A percentile compares a stretch with the other conserved stretches of the same genome.
phyloP scores from a whole-genome alignment of 148 eudicot genomes.

The Hydrangea macrophylla region DNA sequence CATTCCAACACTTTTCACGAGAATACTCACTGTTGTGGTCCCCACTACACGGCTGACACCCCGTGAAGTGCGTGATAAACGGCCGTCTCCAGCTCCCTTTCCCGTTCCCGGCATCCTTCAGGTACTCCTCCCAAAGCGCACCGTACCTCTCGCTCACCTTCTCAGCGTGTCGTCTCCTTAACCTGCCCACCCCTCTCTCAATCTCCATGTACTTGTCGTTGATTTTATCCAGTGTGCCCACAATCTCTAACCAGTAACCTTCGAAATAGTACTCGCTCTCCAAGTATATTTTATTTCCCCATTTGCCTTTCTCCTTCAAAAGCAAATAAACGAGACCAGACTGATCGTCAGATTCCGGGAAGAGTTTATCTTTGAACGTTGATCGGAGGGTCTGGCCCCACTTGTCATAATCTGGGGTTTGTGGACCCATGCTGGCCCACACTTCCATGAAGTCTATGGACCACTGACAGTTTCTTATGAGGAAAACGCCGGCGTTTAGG shows the following conservation, averaged over 20 bases:
- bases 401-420: slow-evolving; percentile 46
- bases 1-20: slow-evolving; percentile 49
- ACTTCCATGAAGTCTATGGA: slow-evolving; percentile 68
- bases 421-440: slow-evolving; percentile 83
- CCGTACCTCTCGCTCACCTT: slow-evolving; percentile 46
- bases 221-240: slow-evolving; percentile 41
- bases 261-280: slow-evolving; percentile 66
- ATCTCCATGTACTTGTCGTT: slow-evolving; percentile 30
- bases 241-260: slow-evolving; percentile 82
- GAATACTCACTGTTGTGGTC: slow-evolving; percentile 53
- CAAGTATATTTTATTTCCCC: slow-evolving; percentile 62
- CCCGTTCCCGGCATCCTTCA: slow-evolving; percentile 40
- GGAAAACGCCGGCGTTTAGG: slow-evolving; percentile 82
- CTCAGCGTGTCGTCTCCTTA: slow-evolving; percentile 69
- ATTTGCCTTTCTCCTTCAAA: slow-evolving; percentile 51
- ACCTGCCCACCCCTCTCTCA: slow-evolving; percentile 27
- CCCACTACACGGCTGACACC: slow-evolving; percentile 95
- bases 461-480: slow-evolving; percentile 91
- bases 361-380: slow-evolving; percentile 52
- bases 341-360: slow-evolving; percentile 84
- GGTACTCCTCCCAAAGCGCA: slow-evolving; percentile 28
- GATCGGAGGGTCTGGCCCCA: slow-evolving; percentile 60
- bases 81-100: slow-evolving; percentile 54
- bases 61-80: slow-evolving; percentile 89
- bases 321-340: slow-evolving; percentile 65